phyloP scores from a whole-genome alignment of 83 land plant species.

The Diphasiastrum complanatum region DNA sequence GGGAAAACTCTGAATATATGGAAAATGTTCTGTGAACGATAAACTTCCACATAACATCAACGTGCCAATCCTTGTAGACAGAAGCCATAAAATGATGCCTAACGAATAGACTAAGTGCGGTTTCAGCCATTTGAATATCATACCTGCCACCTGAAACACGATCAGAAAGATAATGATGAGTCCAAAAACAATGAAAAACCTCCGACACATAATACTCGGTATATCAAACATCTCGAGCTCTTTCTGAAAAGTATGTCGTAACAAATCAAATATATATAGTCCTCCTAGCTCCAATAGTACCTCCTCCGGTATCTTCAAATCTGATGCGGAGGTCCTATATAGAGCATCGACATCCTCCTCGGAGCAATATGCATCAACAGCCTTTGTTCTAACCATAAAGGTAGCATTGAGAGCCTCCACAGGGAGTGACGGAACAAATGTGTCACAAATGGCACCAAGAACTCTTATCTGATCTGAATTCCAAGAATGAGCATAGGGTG shows the following conservation, averaged over 20 bases:
- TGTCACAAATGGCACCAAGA: conserved; percentile 5
- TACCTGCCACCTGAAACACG: conserved; percentile 35
- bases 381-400: neutral
- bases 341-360: neutral
- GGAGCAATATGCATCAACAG: neutral
- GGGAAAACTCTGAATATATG: conserved; percentile 39
- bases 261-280: neutral
- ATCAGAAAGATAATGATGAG: neutral
- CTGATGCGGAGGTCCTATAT: conserved; percentile 1
- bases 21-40: conserved; percentile 37
- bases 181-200: conserved; percentile 1
- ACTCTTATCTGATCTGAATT: conserved; percentile 4
- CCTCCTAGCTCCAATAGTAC: neutral
- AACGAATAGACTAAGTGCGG: neutral
- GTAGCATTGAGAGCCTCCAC: neutral
- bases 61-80: conserved; percentile 55
- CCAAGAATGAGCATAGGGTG: conserved; percentile 4
- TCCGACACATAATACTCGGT: neutral
- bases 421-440: conserved; percentile 1
- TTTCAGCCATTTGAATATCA: conserved; percentile 15
- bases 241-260: neutral
- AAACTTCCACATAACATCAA: conserved; percentile 37
- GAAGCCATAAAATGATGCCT: conserved; percentile 26
- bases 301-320: neutral
- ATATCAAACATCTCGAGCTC: neutral